Evolutionary conservation across 805 yeast species (phyloP), one percentile per base, ranked within the genome.

Genomic region (Wickerhamomyces chaumierensis): DNA sequence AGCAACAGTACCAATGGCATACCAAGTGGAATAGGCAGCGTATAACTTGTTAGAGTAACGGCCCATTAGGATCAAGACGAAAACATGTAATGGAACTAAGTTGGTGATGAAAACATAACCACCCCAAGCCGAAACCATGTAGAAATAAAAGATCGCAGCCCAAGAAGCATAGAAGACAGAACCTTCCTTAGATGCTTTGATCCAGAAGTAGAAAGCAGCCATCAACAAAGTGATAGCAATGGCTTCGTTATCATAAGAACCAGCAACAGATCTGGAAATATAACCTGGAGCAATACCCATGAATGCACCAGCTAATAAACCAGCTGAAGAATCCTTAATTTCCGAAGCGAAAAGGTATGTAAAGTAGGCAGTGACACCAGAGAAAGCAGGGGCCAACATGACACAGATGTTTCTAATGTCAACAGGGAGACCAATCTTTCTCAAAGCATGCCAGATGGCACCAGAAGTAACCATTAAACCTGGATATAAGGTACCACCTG

Each of bases 81-180:
- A 88, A 19, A 88, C 87, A 58, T 92, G 99, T 50, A 92, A 68
- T 35, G 98, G 98, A 52, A 92, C 86, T 69, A 94, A 77, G 65
- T 92, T 92, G 42, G 99, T 92, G 63, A 92, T 94, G 69, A 92
- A 92, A 38, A 94, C 99, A 58, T 92, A 92, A 20, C 99, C 99
- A 68, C 99, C 99, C 99, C 99, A 53, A 12, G 99, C 98, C 36
- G 94, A 79, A 38, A 92, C 99, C 99, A 92, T 92, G 70, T 92
- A 92, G 63, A 94, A 92, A 66, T 94, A 92, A 52, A 78, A 81
- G 27, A 86, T 57, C 2, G 98, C 94, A 21, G 96, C 78, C 49
- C 81, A 64, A 3, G 90, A 68, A 11, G 86, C 92, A 68, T 78
- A 85, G 48, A 84, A 71, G 15, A 88, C 78, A 2, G 95, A 84